phyloP scores from a whole-genome alignment of 2,329 filamentous ascomycete species.

The Pseudogymnoascus sp. region DNA sequence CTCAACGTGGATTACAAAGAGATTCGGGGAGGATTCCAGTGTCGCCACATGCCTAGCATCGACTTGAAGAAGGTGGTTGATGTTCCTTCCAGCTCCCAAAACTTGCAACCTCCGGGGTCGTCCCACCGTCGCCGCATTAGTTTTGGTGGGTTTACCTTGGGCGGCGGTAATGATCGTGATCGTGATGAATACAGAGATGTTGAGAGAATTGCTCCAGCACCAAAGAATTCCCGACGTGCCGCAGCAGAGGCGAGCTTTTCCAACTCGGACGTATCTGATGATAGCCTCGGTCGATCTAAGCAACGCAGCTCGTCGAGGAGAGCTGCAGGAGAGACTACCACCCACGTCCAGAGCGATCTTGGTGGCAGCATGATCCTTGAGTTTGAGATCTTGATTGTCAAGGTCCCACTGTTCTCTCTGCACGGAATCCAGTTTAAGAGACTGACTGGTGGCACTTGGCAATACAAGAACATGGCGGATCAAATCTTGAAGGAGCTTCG shows the following conservation, averaged over 20 bases:
- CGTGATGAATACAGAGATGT: constrained; percentile 64
- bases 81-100: constrained; percentile 43
- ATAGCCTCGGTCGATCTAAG: constrained; percentile 54
- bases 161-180: constrained; percentile 51
- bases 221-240: constrained; percentile 36
- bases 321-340: constrained; percentile 78
- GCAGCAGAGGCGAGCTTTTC: constrained; percentile 65
- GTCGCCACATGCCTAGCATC: constrained; percentile 81
- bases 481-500: constrained; percentile 82
- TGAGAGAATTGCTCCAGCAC: constrained; percentile 42
- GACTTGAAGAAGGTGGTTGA: constrained; percentile 70
- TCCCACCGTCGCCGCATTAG: constrained; percentile 73
- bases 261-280: constrained; percentile 79
- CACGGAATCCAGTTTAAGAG: constrained; percentile 99
- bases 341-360: constrained; percentile 83
- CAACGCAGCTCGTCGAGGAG: constrained; percentile 44
- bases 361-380: constrained; percentile 76
- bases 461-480: constrained; percentile 97
- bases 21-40: constrained; percentile 89
- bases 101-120: constrained; percentile 27
- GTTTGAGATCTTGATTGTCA: constrained; percentile 97
- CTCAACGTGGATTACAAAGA: constrained; percentile 86
- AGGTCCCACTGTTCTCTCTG: constrained; percentile 83
- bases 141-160: constrained; percentile 61
- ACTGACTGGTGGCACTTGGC: constrained; percentile 90